Evolutionary conservation across 306 rosid species (phyloP).

Genomic region (Pterocarpus macrocarpus): DNA sequence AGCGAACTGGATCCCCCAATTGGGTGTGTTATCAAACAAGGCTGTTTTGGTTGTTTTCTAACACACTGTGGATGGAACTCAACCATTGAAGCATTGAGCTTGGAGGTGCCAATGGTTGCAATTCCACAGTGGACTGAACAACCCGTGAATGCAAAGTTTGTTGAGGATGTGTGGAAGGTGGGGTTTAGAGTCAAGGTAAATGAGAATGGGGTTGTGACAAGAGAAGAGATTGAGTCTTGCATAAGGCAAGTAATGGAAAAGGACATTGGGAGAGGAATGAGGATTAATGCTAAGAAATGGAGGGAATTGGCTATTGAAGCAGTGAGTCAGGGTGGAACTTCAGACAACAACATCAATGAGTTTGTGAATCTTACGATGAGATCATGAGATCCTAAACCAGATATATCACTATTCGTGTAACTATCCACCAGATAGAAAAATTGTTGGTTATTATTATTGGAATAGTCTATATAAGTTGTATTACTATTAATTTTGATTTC

Average conservation of each 20-base stretch:
- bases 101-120: slow-evolving; percentile 65
- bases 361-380: slow-evolving; percentile 38
- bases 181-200: slow-evolving; percentile 56
- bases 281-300: slow-evolving; percentile 56
- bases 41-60: slow-evolving; percentile 63
- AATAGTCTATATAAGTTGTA: not conserved
- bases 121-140: slow-evolving; percentile 72
- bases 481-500: too few relatives aligned
- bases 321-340: slow-evolving; percentile 56
- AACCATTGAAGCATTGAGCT: slow-evolving; percentile 59
- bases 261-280: slow-evolving; percentile 46
- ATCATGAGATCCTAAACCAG: slow-evolving; percentile 33
- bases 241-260: slow-evolving; percentile 52
- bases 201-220: slow-evolving; percentile 54
- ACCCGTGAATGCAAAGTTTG: slow-evolving; percentile 58
- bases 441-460: too few relatives aligned
- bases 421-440: too few relatives aligned
- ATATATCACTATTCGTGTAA: not conserved
- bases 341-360: slow-evolving; percentile 55
- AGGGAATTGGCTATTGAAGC: slow-evolving; percentile 53
- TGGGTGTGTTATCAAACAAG: slow-evolving; percentile 58
- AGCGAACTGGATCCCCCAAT: slow-evolving; percentile 60
- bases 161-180: slow-evolving; percentile 61
- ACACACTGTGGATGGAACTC: slow-evolving; percentile 73
- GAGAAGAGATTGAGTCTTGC: slow-evolving; percentile 53